Conservation (phyloP, 306 rosid species). For the Citrullus amarus region DNA sequence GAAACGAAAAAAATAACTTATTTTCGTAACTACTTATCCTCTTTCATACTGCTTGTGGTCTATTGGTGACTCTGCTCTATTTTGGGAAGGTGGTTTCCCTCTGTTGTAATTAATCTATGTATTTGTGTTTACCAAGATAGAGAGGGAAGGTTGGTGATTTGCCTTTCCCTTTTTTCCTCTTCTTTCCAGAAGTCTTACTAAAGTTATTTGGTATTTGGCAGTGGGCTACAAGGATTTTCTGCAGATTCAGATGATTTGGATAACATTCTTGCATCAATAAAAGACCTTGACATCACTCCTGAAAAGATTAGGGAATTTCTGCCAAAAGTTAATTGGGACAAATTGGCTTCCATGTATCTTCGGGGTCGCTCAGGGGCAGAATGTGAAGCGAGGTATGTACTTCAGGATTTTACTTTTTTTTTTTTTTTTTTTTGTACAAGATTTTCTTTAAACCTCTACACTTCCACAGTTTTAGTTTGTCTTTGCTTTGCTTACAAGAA, state of each 20-base stretch:
- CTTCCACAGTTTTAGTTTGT: neutral
- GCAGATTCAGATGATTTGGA: constrained; percentile 51
- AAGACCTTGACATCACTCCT: constrained; percentile 45
- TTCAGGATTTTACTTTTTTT: neutral
- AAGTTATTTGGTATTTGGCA: constrained; percentile 8
- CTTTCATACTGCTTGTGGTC: neutral
- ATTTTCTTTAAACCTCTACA: neutral
- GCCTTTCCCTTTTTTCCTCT: neutral
- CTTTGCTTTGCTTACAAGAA: neutral
- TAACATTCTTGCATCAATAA: constrained; percentile 38
- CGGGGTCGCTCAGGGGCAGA: constrained; percentile 65
- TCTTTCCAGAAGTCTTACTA: neutral
- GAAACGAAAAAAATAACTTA: no score
- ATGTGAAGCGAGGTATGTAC: constrained; percentile 80
- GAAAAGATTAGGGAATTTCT: constrained; percentile 45
- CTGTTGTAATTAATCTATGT: neutral
- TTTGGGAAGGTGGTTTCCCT: neutral
- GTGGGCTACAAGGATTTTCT: constrained; percentile 30
- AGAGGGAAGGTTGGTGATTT: neutral
- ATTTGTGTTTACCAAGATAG: neutral
- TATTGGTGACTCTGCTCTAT: neutral
- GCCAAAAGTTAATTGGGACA: constrained; percentile 81
- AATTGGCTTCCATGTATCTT: constrained; percentile 58
- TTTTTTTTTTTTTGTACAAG: neutral
- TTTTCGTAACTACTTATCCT: neutral